Conservation (phyloP, 345 rosid genomes). For the Pistacia atlantica region DNA sequence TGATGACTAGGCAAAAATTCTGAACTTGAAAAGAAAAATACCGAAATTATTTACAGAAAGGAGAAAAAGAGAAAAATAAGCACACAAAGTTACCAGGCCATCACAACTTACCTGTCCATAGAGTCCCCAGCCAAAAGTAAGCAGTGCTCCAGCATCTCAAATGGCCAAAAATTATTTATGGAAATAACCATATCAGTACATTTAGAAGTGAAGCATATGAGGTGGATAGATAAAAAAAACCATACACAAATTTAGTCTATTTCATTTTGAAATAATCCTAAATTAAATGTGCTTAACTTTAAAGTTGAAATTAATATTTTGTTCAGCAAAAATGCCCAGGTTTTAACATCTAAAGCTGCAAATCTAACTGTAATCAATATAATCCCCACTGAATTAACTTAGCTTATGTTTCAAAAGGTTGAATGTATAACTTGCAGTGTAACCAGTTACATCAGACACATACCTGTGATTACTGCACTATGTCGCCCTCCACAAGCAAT, state of each 20-base stretch:
- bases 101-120: conserved; percentile 84
- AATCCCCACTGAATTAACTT: not conserved
- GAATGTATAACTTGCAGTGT: not conserved
- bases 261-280: too few relatives aligned
- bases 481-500: conserved; percentile 99
- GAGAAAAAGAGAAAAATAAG: not conserved
- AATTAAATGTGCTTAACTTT: not conserved
- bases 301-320: not conserved
- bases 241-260: too few relatives aligned
- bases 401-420: conserved; percentile 9
- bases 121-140: conserved; percentile 99
- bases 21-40: not conserved
- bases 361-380: not conserved
- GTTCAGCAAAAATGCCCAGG: not conserved
- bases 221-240: conserved; percentile 10
- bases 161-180: conserved; percentile 23
- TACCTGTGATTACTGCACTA: conserved; percentile 92
- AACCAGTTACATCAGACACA: conserved; percentile 14
- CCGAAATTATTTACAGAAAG: not conserved
- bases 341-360: not conserved
- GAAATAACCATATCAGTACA: not conserved
- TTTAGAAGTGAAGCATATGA: conserved; percentile 2
- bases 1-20: not conserved
- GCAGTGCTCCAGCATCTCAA: conserved; percentile 93
- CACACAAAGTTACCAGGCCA: not conserved